Conservation (phyloP, 345 rosid genomes). For the Hevea brasiliensis region DNA sequence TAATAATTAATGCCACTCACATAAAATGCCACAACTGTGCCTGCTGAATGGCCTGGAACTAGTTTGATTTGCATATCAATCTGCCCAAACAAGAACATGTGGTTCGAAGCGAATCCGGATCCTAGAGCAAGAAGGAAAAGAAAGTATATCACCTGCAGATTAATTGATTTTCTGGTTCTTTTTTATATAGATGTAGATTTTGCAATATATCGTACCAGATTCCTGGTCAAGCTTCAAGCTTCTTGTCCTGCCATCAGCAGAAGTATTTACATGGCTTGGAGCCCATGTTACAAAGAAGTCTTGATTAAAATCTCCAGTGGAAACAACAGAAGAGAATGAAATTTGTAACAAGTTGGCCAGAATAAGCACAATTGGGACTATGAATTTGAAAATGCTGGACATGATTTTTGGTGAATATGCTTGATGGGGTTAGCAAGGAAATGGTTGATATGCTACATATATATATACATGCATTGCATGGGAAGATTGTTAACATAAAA, state of each 20-base stretch:
- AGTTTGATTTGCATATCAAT: conserved; percentile 80
- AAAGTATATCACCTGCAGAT: too few species aligned
- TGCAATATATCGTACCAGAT: conserved; percentile 47
- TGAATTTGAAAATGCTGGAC: conserved; percentile 14
- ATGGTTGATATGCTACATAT: neutral
- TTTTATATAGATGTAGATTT: neutral
- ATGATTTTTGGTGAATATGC: conserved; percentile 18
- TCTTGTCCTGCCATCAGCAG: conserved; percentile 60
- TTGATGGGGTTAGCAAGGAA: neutral
- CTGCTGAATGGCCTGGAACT: conserved; percentile 77
- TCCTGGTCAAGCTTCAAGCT: conserved; percentile 71
- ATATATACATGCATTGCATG: conserved; percentile 37
- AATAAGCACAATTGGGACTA: conserved; percentile 21
- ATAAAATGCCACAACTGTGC: conserved; percentile 76
- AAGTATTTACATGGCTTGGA: conserved; percentile 67
- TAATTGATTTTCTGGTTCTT: too few species aligned
- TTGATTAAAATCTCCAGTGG: conserved; percentile 56
- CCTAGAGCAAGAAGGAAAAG: conserved; percentile 34
- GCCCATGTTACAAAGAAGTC: conserved; percentile 81
- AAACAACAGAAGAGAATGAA: conserved; percentile 54
- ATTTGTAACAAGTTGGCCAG: conserved; percentile 28
- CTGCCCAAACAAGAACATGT: conserved; percentile 70
- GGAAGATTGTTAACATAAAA: conserved; percentile 8
- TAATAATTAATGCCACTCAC: conserved; percentile 35
- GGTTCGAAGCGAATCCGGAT: conserved; percentile 65